Percentiles rank a stretch among this genome's conserved stretches.
These are phyloP conservation scores for Thermochaetoides thermophila DNA, from an alignment of 495 filamentous ascomycete genomes.

Conservation along the genomic window DNA sequence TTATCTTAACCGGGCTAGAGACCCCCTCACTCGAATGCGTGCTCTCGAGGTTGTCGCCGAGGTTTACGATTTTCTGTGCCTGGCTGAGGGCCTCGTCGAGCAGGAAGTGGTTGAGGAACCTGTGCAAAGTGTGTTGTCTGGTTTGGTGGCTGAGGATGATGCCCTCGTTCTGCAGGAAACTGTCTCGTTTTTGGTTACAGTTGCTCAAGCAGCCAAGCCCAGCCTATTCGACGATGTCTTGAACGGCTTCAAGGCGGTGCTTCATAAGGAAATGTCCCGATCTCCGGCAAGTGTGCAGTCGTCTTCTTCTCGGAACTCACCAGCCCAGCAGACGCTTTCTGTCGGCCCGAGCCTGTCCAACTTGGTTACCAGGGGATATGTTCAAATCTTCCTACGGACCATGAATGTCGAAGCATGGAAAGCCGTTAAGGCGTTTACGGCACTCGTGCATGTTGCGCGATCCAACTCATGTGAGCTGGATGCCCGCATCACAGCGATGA, in stretches of 20 bases:
- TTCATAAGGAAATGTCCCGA: constrained; percentile 24
- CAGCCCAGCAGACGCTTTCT: constrained; percentile 11
- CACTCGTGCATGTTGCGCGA: constrained; percentile 44
- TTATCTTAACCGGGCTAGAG: constrained; percentile 46
- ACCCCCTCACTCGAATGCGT: constrained; percentile 49
- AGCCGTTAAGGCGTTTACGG: constrained; percentile 34
- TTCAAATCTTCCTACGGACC: constrained; percentile 45
- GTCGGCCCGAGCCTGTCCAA: constrained; percentile 33
- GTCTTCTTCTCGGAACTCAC: constrained; percentile 17
- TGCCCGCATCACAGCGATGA: constrained; percentile 67
- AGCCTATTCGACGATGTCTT: constrained; percentile 39
- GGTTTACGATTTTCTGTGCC: constrained; percentile 45
- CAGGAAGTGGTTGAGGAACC: constrained; percentile 27
- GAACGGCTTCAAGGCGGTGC: constrained; percentile 29
- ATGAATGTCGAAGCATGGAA: constrained; percentile 41
- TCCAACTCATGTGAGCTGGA: constrained; percentile 41
- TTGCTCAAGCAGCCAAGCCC: constrained; percentile 32
- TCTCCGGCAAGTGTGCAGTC: too few species aligned
- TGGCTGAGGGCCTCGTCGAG: constrained; percentile 36
- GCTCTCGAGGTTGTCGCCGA: constrained; percentile 56
- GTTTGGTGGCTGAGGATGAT: constrained; percentile 41
- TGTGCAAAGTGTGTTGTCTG: constrained; percentile 30
- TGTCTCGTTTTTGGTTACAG: constrained; percentile 32
- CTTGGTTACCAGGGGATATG: constrained; percentile 40
- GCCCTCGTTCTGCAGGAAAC: constrained; percentile 35